Conservation (phyloP, 495 filamentous ascomycete genomes). For the Penicillium silybi region DNA sequence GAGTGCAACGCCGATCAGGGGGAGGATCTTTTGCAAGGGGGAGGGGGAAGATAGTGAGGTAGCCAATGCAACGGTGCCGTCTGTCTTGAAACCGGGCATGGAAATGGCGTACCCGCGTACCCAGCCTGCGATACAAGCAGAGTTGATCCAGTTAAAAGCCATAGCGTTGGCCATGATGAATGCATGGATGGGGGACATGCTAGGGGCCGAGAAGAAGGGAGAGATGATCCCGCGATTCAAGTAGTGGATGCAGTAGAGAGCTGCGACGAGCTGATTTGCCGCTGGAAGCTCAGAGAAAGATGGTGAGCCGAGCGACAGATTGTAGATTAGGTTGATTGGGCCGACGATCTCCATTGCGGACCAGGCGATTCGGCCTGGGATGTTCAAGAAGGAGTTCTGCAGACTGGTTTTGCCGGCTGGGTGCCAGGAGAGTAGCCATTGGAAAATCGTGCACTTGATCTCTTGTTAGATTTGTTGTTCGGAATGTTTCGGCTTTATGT, state of each 20-base stretch:
- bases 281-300: constrained; percentile 20
- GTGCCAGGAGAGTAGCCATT: constrained; percentile 65
- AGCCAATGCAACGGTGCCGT: constrained; percentile 3
- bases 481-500: neutral
- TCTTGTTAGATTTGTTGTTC: neutral
- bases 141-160: constrained; percentile 77
- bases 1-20: constrained; percentile 49
- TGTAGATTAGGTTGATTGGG: constrained; percentile 72
- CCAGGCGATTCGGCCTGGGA: constrained; percentile 88
- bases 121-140: constrained; percentile 71
- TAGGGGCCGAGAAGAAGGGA: constrained; percentile 74
- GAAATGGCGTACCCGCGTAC: constrained; percentile 52
- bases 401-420: constrained; percentile 81
- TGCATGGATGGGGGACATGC: constrained; percentile 82
- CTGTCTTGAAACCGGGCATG: constrained; percentile 13
- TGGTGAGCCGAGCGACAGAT: constrained; percentile 58
- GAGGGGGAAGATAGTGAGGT: neutral
- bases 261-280: constrained; percentile 31
- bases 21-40: constrained; percentile 2
- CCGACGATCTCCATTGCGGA: constrained; percentile 79
- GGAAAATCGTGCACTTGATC: constrained; percentile 49
- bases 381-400: constrained; percentile 62
- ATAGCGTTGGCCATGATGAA: constrained; percentile 57
- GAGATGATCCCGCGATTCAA: constrained; percentile 79
- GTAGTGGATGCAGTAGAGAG: constrained; percentile 67